A percentile compares a stretch with the other conserved stretches of the same genome.
These are phyloP conservation scores for Aristolochia fimbriata DNA, from an alignment of 164 flowering plant species.

Conservation along the genomic window DNA sequence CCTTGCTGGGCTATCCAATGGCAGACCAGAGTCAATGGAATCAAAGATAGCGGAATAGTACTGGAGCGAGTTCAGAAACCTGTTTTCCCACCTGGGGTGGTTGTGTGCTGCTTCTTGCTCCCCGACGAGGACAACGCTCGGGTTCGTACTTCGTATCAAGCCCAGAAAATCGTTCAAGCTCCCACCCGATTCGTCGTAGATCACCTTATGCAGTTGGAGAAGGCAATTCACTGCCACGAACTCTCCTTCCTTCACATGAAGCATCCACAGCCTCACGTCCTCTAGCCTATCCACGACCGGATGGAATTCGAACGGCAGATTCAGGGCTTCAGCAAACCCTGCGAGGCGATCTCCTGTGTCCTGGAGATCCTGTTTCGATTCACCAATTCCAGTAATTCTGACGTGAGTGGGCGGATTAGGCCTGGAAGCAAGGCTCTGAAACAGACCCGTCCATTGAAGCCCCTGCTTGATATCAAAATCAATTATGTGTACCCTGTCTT, in stretches of 20 bases:
- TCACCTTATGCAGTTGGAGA: slow-evolving; percentile 73
- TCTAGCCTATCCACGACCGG: slow-evolving; percentile 86
- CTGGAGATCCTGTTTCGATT: slow-evolving; percentile 76
- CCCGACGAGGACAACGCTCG: slow-evolving; percentile 47
- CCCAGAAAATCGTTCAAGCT: slow-evolving; percentile 68
- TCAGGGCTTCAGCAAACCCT: slow-evolving; percentile 64
- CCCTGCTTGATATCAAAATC: slow-evolving; percentile 97
- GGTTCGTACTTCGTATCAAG: slow-evolving; percentile 65
- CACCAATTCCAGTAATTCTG: slow-evolving; percentile 87
- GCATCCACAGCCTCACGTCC: slow-evolving; percentile 98
- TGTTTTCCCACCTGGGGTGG: slow-evolving; percentile 31
- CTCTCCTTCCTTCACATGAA: slow-evolving; percentile 85
- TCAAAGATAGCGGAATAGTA: slow-evolving; percentile 87
- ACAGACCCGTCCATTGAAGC: slow-evolving; percentile 88
- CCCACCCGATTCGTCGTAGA: slow-evolving; percentile 55
- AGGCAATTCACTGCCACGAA: slow-evolving; percentile 74
- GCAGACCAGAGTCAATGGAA: slow-evolving; percentile 43
- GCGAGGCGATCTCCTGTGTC: slow-evolving; percentile 83
- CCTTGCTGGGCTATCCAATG: slow-evolving; percentile 48
- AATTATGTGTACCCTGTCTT: slow-evolving; percentile 77
- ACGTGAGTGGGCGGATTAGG: slow-evolving; percentile 74
- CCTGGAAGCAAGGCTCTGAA: slow-evolving; percentile 80
- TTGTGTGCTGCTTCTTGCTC: slow-evolving; percentile 87
- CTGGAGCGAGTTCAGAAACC: slow-evolving; percentile 55
- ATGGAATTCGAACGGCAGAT: slow-evolving; percentile 78